Evolutionary conservation across 2,329 filamentous ascomycete genomes (phyloP).

Genomic region (Helminthosporium solani): DNA sequence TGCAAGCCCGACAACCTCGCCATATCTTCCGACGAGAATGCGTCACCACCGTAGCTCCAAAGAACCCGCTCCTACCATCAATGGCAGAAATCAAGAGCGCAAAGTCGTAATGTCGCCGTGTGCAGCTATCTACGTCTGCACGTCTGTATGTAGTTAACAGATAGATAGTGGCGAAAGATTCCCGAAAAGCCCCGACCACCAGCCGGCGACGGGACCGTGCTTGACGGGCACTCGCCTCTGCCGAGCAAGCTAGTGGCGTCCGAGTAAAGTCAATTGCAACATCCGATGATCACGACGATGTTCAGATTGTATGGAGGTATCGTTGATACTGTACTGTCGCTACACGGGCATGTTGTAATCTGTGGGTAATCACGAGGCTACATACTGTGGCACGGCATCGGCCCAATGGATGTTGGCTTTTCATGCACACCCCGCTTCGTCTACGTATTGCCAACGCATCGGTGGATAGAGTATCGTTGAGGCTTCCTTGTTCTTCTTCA

Average conservation of each 20-base stretch:
- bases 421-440: slow-evolving; percentile 13
- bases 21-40: slow-evolving; percentile 18
- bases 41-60: not conserved
- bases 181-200: slow-evolving; percentile 3
- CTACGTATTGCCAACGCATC: slow-evolving; percentile 11
- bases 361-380: too few relatives aligned
- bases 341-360: too few relatives aligned
- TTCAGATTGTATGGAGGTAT: not conserved
- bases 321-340: not conserved
- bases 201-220: slow-evolving; percentile 5
- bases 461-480: not conserved
- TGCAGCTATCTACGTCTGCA: too few relatives aligned
- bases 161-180: too few relatives aligned
- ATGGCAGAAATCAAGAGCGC: not conserved
- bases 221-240: not conserved
- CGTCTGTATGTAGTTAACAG: too few relatives aligned
- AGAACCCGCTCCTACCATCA: not conserved
- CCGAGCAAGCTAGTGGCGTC: slow-evolving; percentile 11
- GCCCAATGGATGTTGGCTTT: not conserved
- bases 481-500: not conserved
- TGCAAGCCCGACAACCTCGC: slow-evolving; percentile 79
- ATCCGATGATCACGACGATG: slow-evolving; percentile 1
- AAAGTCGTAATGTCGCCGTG: not conserved
- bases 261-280: slow-evolving; percentile 11
- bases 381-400: not conserved